Evolutionary conservation across 75 land plant species (phyloP).

Genomic region (Azolla pinnata): DNA sequence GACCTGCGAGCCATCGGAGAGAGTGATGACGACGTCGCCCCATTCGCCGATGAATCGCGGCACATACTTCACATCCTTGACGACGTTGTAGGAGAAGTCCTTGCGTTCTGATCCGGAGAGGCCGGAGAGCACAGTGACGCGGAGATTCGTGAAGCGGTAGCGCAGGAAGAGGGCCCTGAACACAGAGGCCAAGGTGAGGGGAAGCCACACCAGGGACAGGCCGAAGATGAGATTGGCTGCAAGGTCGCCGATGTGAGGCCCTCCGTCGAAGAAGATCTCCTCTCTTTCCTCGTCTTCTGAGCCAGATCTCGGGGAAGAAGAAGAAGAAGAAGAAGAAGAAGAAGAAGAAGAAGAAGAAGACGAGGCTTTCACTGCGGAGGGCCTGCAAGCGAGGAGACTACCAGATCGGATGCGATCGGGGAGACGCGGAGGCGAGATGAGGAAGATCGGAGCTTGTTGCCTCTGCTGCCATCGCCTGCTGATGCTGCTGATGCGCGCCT

Average conservation of each 20-base stretch:
- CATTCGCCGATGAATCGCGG: constrained; percentile 90
- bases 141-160: constrained; percentile 71
- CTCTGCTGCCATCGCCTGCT: too few relatives aligned
- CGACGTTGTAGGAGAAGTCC: constrained; percentile 59
- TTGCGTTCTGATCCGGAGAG: constrained; percentile 73
- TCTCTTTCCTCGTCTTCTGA: constrained; percentile 41
- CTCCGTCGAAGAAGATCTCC: constrained; percentile 84
- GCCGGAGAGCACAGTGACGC: constrained; percentile 86
- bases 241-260: constrained; percentile 92
- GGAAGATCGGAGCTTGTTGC: too few relatives aligned
- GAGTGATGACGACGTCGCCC: constrained; percentile 80
- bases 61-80: constrained; percentile 76
- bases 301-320: too few relatives aligned
- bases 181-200: constrained; percentile 75
- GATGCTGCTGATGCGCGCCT: too few relatives aligned
- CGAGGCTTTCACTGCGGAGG: too few relatives aligned
- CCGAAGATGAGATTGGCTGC: constrained; percentile 73
- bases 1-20: constrained; percentile 76
- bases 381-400: too few relatives aligned
- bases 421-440: too few relatives aligned
- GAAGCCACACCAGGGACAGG: constrained; percentile 79
- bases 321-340: too few relatives aligned
- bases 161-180: constrained; percentile 66
- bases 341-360: too few relatives aligned
- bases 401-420: too few relatives aligned